Evolutionary conservation across 192 early-diverging fungal genomes (phyloP).

Genomic region (Spizellomyces punctatus): DNA sequence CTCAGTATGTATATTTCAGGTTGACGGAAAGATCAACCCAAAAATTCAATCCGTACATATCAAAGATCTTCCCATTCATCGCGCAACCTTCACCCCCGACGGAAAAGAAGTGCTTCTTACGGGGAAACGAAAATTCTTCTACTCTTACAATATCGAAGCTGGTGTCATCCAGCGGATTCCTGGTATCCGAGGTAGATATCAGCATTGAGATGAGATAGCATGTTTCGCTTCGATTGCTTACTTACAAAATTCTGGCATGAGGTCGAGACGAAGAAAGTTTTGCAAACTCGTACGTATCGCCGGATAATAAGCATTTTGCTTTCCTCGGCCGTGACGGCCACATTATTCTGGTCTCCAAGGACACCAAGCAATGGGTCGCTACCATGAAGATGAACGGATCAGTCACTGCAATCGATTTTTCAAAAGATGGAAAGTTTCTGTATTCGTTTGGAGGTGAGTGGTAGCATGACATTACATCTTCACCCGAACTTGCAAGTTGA

Average conservation of each 20-base stretch:
- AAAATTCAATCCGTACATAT: slow-evolving; percentile 88
- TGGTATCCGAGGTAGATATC: slow-evolving; percentile 67
- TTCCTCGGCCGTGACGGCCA: slow-evolving; percentile 81
- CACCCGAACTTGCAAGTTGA: not conserved
- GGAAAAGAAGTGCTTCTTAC: slow-evolving; percentile 76
- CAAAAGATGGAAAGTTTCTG: slow-evolving; percentile 74
- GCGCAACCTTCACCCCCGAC: slow-evolving; percentile 72
- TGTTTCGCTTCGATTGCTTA: not conserved
- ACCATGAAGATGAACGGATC: slow-evolving; percentile 91
- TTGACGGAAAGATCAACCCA: slow-evolving; percentile 92
- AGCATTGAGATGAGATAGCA: slow-evolving; percentile 2
- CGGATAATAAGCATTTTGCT: slow-evolving; percentile 74
- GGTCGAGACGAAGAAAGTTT: slow-evolving; percentile 70
- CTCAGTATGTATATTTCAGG: slow-evolving; percentile 36
- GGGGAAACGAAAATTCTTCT: slow-evolving; percentile 82
- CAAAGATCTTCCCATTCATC: slow-evolving; percentile 83
- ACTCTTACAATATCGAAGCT: slow-evolving; percentile 80
- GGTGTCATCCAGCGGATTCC: slow-evolving; percentile 68
- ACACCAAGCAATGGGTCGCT: slow-evolving; percentile 86
- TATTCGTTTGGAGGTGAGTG: slow-evolving; percentile 68
- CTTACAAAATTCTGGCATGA: not conserved
- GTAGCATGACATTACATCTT: not conserved
- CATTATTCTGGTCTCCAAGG: slow-evolving; percentile 74
- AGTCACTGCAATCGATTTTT: slow-evolving; percentile 73
- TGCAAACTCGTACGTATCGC: slow-evolving; percentile 71